These are phyloP conservation scores for Pythium coloratum DNA, from an alignment of 352 stramenopile genomes.

Conservation along the genomic window DNA sequence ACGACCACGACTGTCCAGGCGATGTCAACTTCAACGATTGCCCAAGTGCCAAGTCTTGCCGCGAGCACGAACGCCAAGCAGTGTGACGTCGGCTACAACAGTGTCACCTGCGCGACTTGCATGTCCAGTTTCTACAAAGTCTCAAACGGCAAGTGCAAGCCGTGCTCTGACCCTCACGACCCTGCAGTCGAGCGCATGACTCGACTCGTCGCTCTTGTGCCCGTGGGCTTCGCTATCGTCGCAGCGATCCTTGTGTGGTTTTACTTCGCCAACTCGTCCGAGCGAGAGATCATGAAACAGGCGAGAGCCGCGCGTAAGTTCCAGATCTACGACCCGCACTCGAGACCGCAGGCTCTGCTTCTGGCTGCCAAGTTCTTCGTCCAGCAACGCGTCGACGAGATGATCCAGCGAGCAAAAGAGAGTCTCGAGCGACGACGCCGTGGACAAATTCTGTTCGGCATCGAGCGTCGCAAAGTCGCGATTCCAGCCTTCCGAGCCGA, in stretches of 20 bases:
- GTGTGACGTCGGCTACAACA: slow-evolving; percentile 48
- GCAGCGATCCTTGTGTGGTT: slow-evolving; percentile 39
- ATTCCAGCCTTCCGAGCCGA: slow-evolving; percentile 47
- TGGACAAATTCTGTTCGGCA: slow-evolving; percentile 37
- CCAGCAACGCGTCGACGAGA: slow-evolving; percentile 22
- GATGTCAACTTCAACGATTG: background rate
- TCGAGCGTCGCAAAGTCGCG: slow-evolving; percentile 27
- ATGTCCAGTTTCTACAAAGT: slow-evolving; percentile 51
- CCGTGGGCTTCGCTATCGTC: slow-evolving; percentile 34
- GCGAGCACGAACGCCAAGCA: slow-evolving; percentile 25
- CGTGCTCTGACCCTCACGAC: slow-evolving; percentile 45
- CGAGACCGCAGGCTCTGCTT: slow-evolving; percentile 25
- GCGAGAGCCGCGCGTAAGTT: slow-evolving; percentile 55
- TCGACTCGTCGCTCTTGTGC: slow-evolving; percentile 41
- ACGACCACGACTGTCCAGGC: background rate
- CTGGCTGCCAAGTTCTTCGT: slow-evolving; percentile 29
- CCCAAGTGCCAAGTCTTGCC: background rate
- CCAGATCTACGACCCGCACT: slow-evolving; percentile 40
- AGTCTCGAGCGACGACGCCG: slow-evolving; percentile 8
- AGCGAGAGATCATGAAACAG: slow-evolving; percentile 52
- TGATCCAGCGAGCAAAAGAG: slow-evolving; percentile 15
- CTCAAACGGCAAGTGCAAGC: slow-evolving; percentile 59
- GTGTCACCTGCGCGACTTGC: slow-evolving; percentile 54
- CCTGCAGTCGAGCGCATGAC: slow-evolving; percentile 37
- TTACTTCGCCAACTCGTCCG: slow-evolving; percentile 49